Percentiles rank a stretch among this genome's conserved stretches.
Conservation (phyloP, 306 rosid genomes). For the Vigna radiata region DNA sequence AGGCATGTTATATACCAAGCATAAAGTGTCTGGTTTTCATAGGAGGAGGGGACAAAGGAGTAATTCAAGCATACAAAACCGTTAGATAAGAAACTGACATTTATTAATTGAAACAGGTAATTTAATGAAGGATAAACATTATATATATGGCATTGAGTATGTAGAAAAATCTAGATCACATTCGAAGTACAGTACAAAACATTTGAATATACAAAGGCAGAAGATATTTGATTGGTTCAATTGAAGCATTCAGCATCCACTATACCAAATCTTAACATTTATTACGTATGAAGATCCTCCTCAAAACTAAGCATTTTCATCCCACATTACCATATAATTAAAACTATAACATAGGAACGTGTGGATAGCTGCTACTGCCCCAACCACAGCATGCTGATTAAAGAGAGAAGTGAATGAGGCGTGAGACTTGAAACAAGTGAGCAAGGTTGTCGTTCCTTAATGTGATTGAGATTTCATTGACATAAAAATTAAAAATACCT, state of each 20-base stretch:
- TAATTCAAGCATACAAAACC: conserved; percentile 5
- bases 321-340: neutral
- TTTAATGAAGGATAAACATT: neutral
- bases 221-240: neutral
- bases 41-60: neutral
- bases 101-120: too few relatives aligned
- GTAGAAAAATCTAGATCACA: neutral
- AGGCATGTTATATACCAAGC: conserved; percentile 11
- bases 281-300: neutral
- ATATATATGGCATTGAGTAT: conserved; percentile 14
- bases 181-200: neutral
- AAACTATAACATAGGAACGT: neutral
- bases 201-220: neutral
- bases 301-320: neutral
- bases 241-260: neutral
- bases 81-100: neutral
- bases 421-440: neutral
- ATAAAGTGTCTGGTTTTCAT: neutral
- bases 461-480: neutral
- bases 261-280: neutral
- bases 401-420: neutral
- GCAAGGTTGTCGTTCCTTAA: neutral
- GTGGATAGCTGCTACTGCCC: neutral
- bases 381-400: neutral
- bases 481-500: neutral